Percentiles rank a stretch among this genome's conserved stretches.
These are phyloP conservation scores for Yamadazyma sp. DNA, from an alignment of 1,139 yeast species.

Conservation along the genomic window DNA sequence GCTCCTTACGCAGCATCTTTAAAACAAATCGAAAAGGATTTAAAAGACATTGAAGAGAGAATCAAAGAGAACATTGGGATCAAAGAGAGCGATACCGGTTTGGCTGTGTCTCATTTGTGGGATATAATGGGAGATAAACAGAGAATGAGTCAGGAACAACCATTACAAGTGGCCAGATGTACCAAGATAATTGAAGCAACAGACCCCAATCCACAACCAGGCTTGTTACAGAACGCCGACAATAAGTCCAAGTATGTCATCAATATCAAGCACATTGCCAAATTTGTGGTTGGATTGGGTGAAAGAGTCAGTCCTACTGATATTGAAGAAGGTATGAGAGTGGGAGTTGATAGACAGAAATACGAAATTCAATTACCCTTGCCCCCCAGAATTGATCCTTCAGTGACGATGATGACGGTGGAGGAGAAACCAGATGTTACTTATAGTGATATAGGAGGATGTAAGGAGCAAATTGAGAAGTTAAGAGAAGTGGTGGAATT, in stretches of 20 bases:
- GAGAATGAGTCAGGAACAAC: conserved; percentile 90
- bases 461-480: conserved; percentile 96
- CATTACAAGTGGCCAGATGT: conserved; percentile 97
- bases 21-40: conserved; percentile 80
- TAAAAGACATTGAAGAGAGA: conserved; percentile 76
- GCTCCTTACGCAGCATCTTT: conserved; percentile 89
- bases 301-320: conserved; percentile 97
- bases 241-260: conserved; percentile 90
- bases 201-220: conserved; percentile 35
- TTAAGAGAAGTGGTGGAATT: conserved; percentile 95
- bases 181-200: conserved; percentile 85
- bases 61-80: conserved; percentile 93
- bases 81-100: conserved; percentile 93
- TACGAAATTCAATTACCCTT: conserved; percentile 95
- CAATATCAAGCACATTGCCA: conserved; percentile 96
- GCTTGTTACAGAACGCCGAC: conserved; percentile 59
- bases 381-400: conserved; percentile 96
- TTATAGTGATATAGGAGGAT: conserved; percentile 93
- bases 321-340: conserved; percentile 99
- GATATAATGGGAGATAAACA: conserved; percentile 96
- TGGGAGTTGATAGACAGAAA: conserved; percentile 96
- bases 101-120: conserved; percentile 95
- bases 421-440: conserved; percentile 97
- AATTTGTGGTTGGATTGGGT: conserved; percentile 94
- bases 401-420: conserved; percentile 99